Evolutionary conservation across 441 rosid genomes (phyloP).

Genomic region (Corymbia calophylla): DNA sequence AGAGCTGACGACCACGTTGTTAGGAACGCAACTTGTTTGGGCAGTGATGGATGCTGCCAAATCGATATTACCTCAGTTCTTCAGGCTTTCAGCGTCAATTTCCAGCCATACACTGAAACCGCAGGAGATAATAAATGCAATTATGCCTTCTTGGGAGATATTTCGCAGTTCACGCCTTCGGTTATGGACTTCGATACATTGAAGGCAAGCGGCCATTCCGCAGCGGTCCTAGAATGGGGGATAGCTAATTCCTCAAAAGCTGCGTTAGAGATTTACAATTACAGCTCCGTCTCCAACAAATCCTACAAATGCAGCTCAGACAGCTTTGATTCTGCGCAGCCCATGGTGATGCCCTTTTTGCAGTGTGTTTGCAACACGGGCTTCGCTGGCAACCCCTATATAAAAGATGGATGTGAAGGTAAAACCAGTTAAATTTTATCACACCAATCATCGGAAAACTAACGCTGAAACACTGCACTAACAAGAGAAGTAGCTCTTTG

Average conservation of each 20-base stretch:
- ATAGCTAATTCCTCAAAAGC: neutral
- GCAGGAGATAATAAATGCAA: neutral
- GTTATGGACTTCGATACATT: neutral
- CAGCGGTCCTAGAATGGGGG: neutral
- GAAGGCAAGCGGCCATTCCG: neutral
- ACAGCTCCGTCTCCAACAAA: accelerated
- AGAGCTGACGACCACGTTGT: neutral
- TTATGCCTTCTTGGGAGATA: neutral
- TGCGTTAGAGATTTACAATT: neutral
- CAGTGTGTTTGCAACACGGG: neutral
- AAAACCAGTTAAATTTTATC: neutral
- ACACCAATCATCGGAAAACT: neutral
- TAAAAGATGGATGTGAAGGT: neutral
- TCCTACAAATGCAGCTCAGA: neutral
- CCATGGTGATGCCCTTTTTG: neutral
- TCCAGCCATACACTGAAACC: neutral
- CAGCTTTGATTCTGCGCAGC: neutral
- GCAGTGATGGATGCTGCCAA: neutral
- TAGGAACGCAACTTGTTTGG: neutral
- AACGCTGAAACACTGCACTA: neutral
- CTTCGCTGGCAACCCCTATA: neutral
- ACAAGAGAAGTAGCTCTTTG: neutral
- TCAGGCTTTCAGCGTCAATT: neutral
- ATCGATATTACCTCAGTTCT: neutral
- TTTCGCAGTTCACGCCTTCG: accelerated